Evolutionary conservation across 805 yeast species (phyloP).

Genomic region (Starmera amethionina): DNA sequence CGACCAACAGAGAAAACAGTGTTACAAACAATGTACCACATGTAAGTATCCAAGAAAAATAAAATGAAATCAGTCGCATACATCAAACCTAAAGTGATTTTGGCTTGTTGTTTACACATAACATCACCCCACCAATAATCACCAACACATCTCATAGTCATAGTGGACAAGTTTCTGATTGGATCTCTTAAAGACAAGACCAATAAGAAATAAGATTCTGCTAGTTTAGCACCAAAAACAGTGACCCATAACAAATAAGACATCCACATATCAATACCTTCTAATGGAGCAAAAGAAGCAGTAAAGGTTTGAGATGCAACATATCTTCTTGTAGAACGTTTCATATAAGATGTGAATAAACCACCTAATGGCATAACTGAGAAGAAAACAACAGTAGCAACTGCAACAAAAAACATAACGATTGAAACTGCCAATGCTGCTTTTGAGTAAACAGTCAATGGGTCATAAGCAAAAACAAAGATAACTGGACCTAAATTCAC

Average conservation of each 20-base stretch:
- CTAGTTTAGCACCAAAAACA: slow-evolving; percentile 81
- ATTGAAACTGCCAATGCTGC: slow-evolving; percentile 74
- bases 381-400: slow-evolving; percentile 77
- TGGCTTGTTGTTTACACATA: slow-evolving; percentile 80
- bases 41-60: slow-evolving; percentile 96
- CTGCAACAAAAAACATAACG: slow-evolving; percentile 81
- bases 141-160: slow-evolving; percentile 91
- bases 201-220: slow-evolving; percentile 90
- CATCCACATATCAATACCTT: slow-evolving; percentile 92
- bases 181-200: slow-evolving; percentile 89
- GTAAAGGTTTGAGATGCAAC: slow-evolving; percentile 94
- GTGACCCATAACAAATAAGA: slow-evolving; percentile 86
- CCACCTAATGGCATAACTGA: slow-evolving; percentile 96
- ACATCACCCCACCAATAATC: slow-evolving; percentile 77
- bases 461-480: slow-evolving; percentile 77
- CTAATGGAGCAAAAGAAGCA: slow-evolving; percentile 73
- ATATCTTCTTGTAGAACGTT: slow-evolving; percentile 76
- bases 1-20: slow-evolving; percentile 94
- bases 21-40: slow-evolving; percentile 97
- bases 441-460: slow-evolving; percentile 51
- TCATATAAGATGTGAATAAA: slow-evolving; percentile 85
- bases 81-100: slow-evolving; percentile 88
- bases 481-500: slow-evolving; percentile 79
- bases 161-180: slow-evolving; percentile 76
- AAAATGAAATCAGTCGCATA: slow-evolving; percentile 82